Evolutionary conservation across 495 filamentous ascomycete genomes (phyloP).

Genomic region (Cercophora scortea): DNA sequence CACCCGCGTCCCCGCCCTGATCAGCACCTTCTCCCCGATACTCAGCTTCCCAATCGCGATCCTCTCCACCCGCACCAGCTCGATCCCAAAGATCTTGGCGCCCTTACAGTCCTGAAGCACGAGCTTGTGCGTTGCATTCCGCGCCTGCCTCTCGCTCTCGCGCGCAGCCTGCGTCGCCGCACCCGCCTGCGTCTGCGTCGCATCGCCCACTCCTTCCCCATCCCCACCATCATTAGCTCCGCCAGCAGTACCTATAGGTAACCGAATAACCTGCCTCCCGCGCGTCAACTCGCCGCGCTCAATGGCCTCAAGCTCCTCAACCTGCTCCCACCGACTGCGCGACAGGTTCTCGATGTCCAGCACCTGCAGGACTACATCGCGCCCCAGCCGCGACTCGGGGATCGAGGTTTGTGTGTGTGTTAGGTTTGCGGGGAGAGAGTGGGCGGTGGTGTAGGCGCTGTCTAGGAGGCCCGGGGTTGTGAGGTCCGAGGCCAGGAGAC

Average conservation of each 20-base stretch:
- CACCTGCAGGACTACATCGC: conserved; percentile 69
- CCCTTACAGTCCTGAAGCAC: conserved; percentile 76
- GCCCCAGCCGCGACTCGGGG: conserved; percentile 45
- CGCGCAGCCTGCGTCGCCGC: not conserved
- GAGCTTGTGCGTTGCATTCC: conserved; percentile 65
- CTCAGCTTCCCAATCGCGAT: conserved; percentile 55
- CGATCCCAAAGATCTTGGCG: conserved; percentile 60
- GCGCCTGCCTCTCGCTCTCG: not conserved
- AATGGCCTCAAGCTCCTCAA: conserved; percentile 75
- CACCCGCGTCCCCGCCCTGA: conserved; percentile 54
- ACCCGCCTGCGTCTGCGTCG: not conserved
- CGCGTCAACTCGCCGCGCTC: conserved; percentile 76
- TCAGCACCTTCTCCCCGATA: conserved; percentile 75
- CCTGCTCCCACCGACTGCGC: conserved; percentile 69
- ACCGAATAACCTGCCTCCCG: conserved; percentile 75
- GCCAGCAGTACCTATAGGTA: too few species aligned
- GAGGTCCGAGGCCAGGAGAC: conserved; percentile 72
- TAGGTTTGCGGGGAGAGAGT: conserved; percentile 49
- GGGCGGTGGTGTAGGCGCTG: conserved; percentile 25
- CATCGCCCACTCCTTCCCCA: conserved; percentile 14
- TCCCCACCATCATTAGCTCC: conserved; percentile 26
- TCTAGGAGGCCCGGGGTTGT: conserved; percentile 49
- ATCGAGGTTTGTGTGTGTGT: conserved; percentile 13
- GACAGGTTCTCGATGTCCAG: conserved; percentile 77
- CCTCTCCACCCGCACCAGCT: conserved; percentile 58